phyloP scores from a whole-genome alignment of 176 grass and related monocot species.

The Typha latifolia region DNA sequence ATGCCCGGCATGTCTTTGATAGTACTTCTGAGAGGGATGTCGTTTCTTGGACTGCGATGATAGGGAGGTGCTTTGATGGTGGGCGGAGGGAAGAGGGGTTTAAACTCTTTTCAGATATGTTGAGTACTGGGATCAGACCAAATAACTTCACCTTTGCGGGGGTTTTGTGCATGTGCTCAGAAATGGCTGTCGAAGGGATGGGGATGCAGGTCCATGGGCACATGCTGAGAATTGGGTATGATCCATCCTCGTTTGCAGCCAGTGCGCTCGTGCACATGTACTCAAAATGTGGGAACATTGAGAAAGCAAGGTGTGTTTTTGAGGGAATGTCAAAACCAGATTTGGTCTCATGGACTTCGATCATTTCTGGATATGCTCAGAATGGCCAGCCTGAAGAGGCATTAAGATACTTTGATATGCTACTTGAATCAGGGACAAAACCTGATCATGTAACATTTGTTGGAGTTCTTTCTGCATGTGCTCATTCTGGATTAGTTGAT shows the following conservation, averaged over 20 bases:
- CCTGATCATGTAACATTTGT: constrained; percentile 67
- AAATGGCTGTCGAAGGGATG: constrained; percentile 37
- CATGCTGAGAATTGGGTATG: constrained; percentile 40
- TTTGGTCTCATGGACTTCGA: constrained; percentile 60
- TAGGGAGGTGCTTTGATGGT: constrained; percentile 69
- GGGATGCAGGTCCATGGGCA: constrained; percentile 65
- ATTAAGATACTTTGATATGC: constrained; percentile 39
- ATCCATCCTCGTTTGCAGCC: constrained; percentile 43
- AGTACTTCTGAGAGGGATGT: constrained; percentile 35
- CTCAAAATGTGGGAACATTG: constrained; percentile 69
- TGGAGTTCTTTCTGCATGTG: constrained; percentile 63
- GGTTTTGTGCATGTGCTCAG: constrained; percentile 48
- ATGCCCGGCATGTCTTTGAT: constrained; percentile 67
- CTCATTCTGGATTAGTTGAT: constrained; percentile 66
- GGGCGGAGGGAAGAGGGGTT: constrained; percentile 46
- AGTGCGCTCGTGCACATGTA: constrained; percentile 74
- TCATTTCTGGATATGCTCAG: constrained; percentile 62
- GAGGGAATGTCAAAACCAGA: constrained; percentile 34
- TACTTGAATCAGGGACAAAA: constrained; percentile 41
- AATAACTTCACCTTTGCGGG: constrained; percentile 80
- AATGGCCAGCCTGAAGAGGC: constrained; percentile 71
- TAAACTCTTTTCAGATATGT: constrained; percentile 42
- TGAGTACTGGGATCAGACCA: constrained; percentile 28
- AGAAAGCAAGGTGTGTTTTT: constrained; percentile 47
- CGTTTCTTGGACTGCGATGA: constrained; percentile 81